Evolutionary conservation across 2,329 filamentous ascomycete species (phyloP).

Genomic region (Diplodia corticola): DNA sequence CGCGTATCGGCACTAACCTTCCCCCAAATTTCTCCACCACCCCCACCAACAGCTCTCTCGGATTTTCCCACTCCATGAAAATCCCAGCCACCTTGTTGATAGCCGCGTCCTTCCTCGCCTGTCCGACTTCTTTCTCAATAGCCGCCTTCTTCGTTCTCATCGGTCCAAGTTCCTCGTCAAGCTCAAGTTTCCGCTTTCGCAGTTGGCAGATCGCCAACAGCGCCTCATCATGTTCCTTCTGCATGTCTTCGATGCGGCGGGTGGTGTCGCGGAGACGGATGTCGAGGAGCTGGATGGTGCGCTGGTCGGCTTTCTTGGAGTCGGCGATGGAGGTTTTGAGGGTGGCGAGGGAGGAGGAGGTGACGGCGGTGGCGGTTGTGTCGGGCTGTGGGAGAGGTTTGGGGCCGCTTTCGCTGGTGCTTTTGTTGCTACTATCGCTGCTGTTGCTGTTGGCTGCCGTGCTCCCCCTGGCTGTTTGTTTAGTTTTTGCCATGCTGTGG

Average conservation of each 20-base stretch:
- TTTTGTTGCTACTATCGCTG: not conserved
- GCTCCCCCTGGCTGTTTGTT: not conserved
- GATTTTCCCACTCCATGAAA: not conserved
- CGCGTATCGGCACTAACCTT: not conserved
- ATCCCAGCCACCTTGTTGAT: not conserved
- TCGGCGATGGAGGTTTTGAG: not conserved
- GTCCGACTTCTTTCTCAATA: not conserved
- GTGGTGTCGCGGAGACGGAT: not conserved
- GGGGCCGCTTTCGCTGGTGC: not conserved
- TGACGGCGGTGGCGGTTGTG: not conserved
- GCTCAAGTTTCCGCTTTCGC: not conserved
- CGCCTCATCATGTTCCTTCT: not conserved
- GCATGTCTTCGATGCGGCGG: accelerated
- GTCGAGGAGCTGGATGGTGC: not conserved
- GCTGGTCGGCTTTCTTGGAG: not conserved
- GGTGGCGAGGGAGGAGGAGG: too few relatives aligned
- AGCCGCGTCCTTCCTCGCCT: not conserved
- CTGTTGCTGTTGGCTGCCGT: not conserved
- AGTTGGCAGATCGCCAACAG: not conserved
- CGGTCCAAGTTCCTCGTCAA: not conserved
- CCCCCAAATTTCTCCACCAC: not conserved
- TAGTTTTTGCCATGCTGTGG: not conserved
- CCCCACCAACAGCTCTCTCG: not conserved
- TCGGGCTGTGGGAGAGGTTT: not conserved
- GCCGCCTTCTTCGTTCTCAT: not conserved